These are phyloP conservation scores for Beta vulgaris DNA, from an alignment of 148 eudicot genomes.

Conservation along the genomic window DNA sequence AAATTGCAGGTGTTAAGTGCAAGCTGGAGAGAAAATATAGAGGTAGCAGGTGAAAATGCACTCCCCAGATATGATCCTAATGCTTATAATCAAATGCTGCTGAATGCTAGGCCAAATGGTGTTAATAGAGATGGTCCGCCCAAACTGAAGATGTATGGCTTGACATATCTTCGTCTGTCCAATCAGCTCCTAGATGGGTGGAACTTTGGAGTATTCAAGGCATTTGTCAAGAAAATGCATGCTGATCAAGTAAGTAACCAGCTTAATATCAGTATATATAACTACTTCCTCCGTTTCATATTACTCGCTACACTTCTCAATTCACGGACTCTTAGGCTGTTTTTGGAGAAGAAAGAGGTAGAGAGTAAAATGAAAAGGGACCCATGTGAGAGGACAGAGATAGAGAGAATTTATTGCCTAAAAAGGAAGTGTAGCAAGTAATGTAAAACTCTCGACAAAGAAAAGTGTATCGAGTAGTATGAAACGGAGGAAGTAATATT, in stretches of 20 bases:
- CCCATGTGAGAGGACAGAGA: too few relatives aligned
- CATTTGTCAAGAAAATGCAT: constrained; percentile 81
- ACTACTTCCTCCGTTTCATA: too few relatives aligned
- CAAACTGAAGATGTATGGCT: constrained; percentile 53
- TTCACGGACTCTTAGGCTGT: too few relatives aligned
- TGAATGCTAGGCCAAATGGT: constrained; percentile 79
- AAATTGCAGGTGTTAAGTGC: constrained; percentile 67
- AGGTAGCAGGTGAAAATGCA: constrained; percentile 90
- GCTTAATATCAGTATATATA: too few relatives aligned
- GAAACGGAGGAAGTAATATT: too few relatives aligned
- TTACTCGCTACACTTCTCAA: too few relatives aligned
- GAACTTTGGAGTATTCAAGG: constrained; percentile 55
- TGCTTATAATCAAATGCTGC: constrained; percentile 74
- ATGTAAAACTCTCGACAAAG: too few relatives aligned
- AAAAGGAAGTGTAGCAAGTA: too few relatives aligned
- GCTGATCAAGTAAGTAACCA: constrained; percentile 57
- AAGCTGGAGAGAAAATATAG: constrained; percentile 65
- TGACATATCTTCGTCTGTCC: constrained; percentile 73
- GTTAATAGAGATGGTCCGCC: constrained; percentile 57
- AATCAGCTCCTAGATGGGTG: constrained; percentile 50
- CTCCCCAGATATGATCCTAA: constrained; percentile 74
- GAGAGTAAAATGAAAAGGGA: too few relatives aligned
- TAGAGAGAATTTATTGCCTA: too few relatives aligned
- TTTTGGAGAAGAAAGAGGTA: too few relatives aligned
- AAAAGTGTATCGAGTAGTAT: too few relatives aligned